Evolutionary conservation across 179 eudicot genomes (phyloP).

Genomic region (Beta macrorhiza): DNA sequence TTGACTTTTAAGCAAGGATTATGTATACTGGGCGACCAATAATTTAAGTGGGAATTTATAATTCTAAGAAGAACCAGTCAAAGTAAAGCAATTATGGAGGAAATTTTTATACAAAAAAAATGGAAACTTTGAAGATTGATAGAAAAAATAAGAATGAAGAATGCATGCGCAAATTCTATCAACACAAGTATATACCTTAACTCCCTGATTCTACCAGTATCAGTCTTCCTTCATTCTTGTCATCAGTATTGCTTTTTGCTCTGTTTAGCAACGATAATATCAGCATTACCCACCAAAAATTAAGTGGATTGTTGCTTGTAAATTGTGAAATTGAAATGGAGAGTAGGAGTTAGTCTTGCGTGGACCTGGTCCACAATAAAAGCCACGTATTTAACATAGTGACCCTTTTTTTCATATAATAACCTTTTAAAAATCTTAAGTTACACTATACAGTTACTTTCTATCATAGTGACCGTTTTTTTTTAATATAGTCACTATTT

Average conservation of each 20-base stretch:
- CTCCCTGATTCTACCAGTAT: not conserved
- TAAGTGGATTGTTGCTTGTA: too few relatives aligned
- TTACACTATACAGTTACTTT: too few relatives aligned
- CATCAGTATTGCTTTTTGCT: not conserved
- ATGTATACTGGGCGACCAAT: not conserved
- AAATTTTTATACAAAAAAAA: not conserved
- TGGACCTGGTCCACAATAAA: too few relatives aligned
- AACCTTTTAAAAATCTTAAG: too few relatives aligned
- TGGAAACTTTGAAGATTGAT: too few relatives aligned
- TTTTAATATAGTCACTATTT: too few relatives aligned
- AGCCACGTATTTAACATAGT: too few relatives aligned
- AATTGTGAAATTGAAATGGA: too few relatives aligned
- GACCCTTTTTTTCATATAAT: too few relatives aligned
- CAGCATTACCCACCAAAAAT: too few relatives aligned
- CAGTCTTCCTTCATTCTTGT: not conserved
- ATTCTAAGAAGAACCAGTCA: not conserved
- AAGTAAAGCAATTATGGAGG: not conserved
- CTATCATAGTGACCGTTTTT: too few relatives aligned
- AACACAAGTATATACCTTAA: not conserved
- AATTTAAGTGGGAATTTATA: not conserved
- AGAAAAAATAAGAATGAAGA: not conserved
- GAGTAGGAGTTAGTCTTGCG: too few relatives aligned
- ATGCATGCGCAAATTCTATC: not conserved
- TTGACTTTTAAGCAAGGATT: not conserved
- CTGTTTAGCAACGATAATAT: not conserved